Percentiles rank a stretch among this genome's conserved stretches.
These are phyloP conservation scores for Thraustotheca clavata DNA, from an alignment of 352 stramenopile genomes.

Conservation along the genomic window DNA sequence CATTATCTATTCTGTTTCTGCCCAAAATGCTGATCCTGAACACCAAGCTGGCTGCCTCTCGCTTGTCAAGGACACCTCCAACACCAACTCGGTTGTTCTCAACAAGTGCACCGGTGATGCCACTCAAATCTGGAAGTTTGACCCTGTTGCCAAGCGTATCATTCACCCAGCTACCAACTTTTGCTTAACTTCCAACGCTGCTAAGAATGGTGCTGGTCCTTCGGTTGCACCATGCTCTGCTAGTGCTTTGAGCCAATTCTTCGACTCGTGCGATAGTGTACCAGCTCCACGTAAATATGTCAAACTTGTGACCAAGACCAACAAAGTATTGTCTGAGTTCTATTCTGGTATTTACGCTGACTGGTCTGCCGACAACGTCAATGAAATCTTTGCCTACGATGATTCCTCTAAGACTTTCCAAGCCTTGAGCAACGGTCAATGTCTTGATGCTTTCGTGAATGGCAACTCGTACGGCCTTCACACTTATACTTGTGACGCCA, in stretches of 20 bases:
- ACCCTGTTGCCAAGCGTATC: not conserved
- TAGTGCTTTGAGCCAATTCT: not conserved
- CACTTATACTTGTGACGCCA: constrained; percentile 1
- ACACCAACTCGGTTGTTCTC: not conserved
- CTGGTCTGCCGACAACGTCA: not conserved
- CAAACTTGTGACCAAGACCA: constrained; percentile 1
- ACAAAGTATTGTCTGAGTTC: not conserved
- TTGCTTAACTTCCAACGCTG: not conserved
- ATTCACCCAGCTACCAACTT: not conserved
- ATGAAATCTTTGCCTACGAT: constrained; percentile 12
- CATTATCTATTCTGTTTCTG: not conserved
- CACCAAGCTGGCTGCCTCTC: too few relatives aligned
- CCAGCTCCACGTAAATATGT: not conserved
- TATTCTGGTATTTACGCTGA: not conserved
- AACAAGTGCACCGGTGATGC: not conserved
- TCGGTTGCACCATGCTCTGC: not conserved
- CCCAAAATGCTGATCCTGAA: not conserved
- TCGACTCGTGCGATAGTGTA: not conserved
- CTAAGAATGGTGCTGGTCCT: not conserved
- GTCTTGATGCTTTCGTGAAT: constrained; percentile 5
- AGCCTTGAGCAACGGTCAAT: not conserved
- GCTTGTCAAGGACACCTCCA: not conserved
- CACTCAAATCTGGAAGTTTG: not conserved
- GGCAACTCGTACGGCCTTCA: constrained; percentile 1
- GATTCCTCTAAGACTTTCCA: not conserved